These are phyloP conservation scores for Gynandropsis gynandra DNA, from an alignment of 345 rosid species.

Conservation along the genomic window DNA sequence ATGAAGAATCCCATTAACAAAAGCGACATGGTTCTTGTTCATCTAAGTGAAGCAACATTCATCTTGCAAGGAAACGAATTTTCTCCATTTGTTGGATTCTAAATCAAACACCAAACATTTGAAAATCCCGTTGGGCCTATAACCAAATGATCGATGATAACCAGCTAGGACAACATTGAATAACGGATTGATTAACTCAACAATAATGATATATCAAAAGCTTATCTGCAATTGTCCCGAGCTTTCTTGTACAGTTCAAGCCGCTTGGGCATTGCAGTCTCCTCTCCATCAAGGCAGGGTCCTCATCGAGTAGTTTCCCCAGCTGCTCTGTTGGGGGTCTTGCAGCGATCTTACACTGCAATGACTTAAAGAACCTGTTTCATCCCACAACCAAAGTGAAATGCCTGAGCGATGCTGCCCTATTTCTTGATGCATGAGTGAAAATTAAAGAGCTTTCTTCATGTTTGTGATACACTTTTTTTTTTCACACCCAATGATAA, in stretches of 20 bases:
- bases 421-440: slow-evolving; percentile 80
- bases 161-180: slow-evolving; percentile 74
- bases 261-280: too few species aligned
- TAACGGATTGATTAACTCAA: slow-evolving; percentile 34
- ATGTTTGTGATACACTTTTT: slow-evolving; percentile 9
- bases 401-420: slow-evolving; percentile 93
- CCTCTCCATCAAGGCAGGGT: too few species aligned
- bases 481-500: too few species aligned
- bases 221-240: too few species aligned
- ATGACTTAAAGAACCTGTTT: slow-evolving; percentile 65
- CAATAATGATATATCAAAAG: too few species aligned
- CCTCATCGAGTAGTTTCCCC: too few species aligned
- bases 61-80: slow-evolving; percentile 53
- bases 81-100: slow-evolving; percentile 65
- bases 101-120: slow-evolving; percentile 76
- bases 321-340: slow-evolving; percentile 97
- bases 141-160: slow-evolving; percentile 70
- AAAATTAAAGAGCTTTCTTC: slow-evolving; percentile 10
- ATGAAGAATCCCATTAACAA: slow-evolving; percentile 60
- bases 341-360: slow-evolving; percentile 76
- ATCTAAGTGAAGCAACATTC: slow-evolving; percentile 60
- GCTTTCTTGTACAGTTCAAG: too few species aligned
- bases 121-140: slow-evolving; percentile 72
- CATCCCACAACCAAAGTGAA: slow-evolving; percentile 55
- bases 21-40: slow-evolving; percentile 76